Percentiles rank a stretch among this genome's conserved stretches.
phyloP scores from a whole-genome alignment of 164 flowering plant genomes.

The Magnolia officinalis region DNA sequence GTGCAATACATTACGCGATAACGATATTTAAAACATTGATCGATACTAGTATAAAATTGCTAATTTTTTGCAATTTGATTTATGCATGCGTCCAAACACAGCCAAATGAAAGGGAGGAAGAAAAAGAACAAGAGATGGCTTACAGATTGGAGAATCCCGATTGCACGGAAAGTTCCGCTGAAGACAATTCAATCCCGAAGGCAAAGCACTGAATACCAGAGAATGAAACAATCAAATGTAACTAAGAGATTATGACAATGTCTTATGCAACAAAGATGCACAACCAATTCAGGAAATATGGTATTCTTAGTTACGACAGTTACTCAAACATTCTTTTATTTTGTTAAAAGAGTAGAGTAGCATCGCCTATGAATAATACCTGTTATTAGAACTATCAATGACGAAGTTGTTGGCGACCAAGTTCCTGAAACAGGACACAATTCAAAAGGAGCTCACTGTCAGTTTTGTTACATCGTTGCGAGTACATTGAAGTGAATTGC shows the following conservation, averaged over 20 bases:
- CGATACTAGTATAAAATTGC: too few species aligned
- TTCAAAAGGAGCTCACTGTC: too few species aligned
- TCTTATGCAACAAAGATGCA: not conserved
- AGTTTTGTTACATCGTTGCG: too few species aligned
- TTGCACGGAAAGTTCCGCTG: constrained; percentile 68
- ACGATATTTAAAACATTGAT: too few species aligned
- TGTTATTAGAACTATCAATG: constrained; percentile 7
- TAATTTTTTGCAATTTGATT: not conserved
- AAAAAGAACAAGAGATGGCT: constrained; percentile 21
- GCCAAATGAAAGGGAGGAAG: not conserved
- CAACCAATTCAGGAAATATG: not conserved
- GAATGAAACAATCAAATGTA: too few species aligned
- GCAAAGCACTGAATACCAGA: constrained; percentile 37
- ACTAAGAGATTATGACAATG: not conserved
- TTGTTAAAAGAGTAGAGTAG: not conserved
- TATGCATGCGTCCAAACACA: not conserved
- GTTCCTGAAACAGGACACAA: constrained; percentile 38
- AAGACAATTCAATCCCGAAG: constrained; percentile 61
- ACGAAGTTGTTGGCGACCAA: constrained; percentile 74
- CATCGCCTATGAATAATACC: not conserved
- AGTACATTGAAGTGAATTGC: too few species aligned
- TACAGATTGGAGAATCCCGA: constrained; percentile 50
- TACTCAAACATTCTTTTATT: not conserved
- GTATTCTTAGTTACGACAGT: too few species aligned
- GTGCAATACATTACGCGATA: too few species aligned